Conservation (phyloP, 2,329 filamentous ascomycete genomes). For the Botrytis paeoniae region DNA sequence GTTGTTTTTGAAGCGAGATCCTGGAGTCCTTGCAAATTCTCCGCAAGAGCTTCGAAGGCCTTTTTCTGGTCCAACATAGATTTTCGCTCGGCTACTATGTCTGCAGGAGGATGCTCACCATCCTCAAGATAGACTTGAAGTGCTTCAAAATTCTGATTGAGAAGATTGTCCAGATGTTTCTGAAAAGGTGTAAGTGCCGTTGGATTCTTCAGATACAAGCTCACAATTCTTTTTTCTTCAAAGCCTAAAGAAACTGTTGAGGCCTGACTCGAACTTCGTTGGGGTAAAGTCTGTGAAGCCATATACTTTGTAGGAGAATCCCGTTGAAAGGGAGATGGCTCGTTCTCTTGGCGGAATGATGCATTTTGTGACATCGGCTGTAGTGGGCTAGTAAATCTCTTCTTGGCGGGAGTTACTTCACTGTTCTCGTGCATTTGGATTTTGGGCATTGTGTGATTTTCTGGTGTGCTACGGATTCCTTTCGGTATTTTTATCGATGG, state of each 20-base stretch:
- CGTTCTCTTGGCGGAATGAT: slow-evolving; percentile 25
- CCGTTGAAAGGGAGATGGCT: slow-evolving; percentile 31
- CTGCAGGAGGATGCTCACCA: slow-evolving; percentile 24
- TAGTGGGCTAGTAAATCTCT: slow-evolving; percentile 31
- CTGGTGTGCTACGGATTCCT: slow-evolving; percentile 11
- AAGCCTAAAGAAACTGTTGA: slow-evolving; percentile 24
- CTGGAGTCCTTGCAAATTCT: neutral
- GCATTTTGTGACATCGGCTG: slow-evolving; percentile 33
- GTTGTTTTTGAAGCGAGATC: slow-evolving; percentile 15
- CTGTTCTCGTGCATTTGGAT: neutral
- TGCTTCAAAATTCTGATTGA: slow-evolving; percentile 27
- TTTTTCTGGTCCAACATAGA: slow-evolving; percentile 30
- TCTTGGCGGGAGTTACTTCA: slow-evolving; percentile 20
- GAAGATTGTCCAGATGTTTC: slow-evolving; percentile 24
- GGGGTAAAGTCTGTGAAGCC: slow-evolving; percentile 12
- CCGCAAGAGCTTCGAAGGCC: neutral
- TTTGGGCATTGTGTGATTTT: neutral
- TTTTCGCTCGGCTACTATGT: slow-evolving; percentile 31
- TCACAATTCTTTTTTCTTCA: slow-evolving; percentile 34
- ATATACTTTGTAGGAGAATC: slow-evolving; percentile 8
- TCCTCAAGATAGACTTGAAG: slow-evolving; percentile 31
- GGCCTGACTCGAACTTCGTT: slow-evolving; percentile 27
- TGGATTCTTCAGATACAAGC: slow-evolving; percentile 28
- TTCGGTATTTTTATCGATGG: slow-evolving; percentile 25
- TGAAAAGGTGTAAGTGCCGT: slow-evolving; percentile 26